Percentiles rank a stretch among this genome's conserved stretches.
phyloP scores from a whole-genome alignment of 2,329 filamentous ascomycete species.

The Neopestalotiopsis rosae region DNA sequence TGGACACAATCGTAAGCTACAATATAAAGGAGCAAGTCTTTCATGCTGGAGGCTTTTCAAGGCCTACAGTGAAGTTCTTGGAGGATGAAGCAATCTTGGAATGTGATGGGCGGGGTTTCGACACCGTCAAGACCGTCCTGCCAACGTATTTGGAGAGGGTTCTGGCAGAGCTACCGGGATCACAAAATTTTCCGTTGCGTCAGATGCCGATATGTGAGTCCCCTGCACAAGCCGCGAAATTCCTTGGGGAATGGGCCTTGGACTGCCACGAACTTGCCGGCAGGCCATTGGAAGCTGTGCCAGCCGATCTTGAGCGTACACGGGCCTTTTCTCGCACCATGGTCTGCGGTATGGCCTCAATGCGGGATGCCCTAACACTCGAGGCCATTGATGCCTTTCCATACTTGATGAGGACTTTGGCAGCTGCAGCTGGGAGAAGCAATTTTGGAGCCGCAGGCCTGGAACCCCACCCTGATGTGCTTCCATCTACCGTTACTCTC shows the following conservation, averaged over 20 bases:
- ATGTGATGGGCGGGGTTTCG: neutral
- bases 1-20: neutral
- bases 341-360: neutral
- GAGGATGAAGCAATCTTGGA: neutral
- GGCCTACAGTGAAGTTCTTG: neutral
- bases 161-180: neutral
- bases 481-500: neutral
- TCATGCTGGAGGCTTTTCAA: neutral
- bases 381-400: slow-evolving; percentile 2
- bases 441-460: too few relatives aligned
- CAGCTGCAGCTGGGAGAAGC: neutral
- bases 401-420: neutral
- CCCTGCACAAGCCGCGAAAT: neutral
- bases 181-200: neutral
- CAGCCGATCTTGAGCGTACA: neutral
- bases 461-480: neutral
- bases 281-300: neutral
- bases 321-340: neutral
- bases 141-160: neutral
- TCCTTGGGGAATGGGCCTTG: neutral
- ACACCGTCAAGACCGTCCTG: neutral
- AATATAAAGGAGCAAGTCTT: neutral
- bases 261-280: neutral
- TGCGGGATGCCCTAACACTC: neutral
- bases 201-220: neutral